phyloP scores from a whole-genome alignment of 2,329 filamentous ascomycete genomes.

The Massarina eburnea region DNA sequence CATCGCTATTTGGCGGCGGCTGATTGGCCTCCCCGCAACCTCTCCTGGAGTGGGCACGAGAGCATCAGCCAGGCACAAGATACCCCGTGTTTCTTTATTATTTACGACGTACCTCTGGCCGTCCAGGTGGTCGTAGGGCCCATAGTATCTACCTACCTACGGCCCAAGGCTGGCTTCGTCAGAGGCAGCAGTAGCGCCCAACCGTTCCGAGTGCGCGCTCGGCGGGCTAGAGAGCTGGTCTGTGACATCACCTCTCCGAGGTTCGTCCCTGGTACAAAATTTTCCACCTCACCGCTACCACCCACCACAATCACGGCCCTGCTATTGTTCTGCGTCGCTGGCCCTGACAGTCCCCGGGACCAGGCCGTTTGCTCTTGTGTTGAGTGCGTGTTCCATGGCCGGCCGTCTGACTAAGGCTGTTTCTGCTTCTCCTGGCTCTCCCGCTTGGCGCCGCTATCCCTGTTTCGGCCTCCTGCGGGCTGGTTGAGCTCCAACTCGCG shows the following conservation, averaged over 20 bases:
- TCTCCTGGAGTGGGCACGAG: neutral
- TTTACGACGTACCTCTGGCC: neutral
- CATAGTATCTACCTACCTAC: neutral
- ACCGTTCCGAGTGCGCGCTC: neutral
- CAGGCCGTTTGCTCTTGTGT: slow-evolving; percentile 1
- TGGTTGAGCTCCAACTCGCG: slow-evolving; percentile 27
- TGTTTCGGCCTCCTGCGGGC: slow-evolving; percentile 9
- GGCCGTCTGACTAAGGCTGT: slow-evolving; percentile 12
- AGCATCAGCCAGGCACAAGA: slow-evolving; percentile 12
- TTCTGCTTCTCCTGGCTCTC: slow-evolving; percentile 9
- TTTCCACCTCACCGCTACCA: slow-evolving; percentile 1
- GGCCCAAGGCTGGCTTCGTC: neutral
- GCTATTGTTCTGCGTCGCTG: slow-evolving; percentile 10
- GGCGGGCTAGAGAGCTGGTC: slow-evolving; percentile 1
- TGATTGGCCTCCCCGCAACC: slow-evolving; percentile 1
- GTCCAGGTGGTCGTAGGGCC: neutral
- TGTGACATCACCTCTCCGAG: slow-evolving; percentile 8
- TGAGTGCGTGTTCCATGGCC: neutral
- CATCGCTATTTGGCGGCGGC: neutral
- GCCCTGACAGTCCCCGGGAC: no score
- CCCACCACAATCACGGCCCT: neutral
- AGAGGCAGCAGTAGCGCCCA: no score
- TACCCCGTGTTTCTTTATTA: slow-evolving; percentile 15
- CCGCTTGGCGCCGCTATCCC: slow-evolving; percentile 12
- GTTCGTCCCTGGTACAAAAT: slow-evolving; percentile 4